Base-by-base conservation (phyloP, 345 rosid species). In the Salix brachista region DNA sequence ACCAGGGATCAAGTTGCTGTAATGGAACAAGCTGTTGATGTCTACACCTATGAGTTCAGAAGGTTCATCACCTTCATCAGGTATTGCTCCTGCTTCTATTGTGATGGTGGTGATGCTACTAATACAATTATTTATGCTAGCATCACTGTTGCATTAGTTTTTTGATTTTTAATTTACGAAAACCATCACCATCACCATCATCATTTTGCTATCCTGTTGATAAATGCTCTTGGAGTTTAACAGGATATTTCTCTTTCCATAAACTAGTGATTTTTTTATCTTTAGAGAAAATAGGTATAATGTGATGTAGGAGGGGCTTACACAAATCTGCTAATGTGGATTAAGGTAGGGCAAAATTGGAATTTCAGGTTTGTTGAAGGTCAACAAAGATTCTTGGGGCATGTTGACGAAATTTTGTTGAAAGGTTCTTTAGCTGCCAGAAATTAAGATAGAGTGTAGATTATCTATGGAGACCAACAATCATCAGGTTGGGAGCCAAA, bases 61-160 rank as follows among this genome's bases (percentile, higher is more conserved):
- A 93, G 94, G 86, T 93, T 90, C 73, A 83, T 90, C 79, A 83
- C 82, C 54, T 95, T 93, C 82, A 84, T 91, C 70, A 89, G 99
- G 99, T 93, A 86, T 74, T 73, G 64, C 83, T 75, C 72, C 56
- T 66, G 75, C 67, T 76, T 36, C 69, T 36, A 13, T 12, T 64
- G 28, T 30, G n/a, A 67, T 32, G n/a, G n/a, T 62, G 28, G 50
- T 2, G 23, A n/a, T 23, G 19, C 19, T 58, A 23, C 67, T 39
- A 3, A 25, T 56, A 56, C 36, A 52, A 54, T 56, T 26, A 62
- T n/a, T 39, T 61, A 10, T 9, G 25, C 39, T 37, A 23, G 41
- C 26, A 65, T 62, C 66, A 10, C 2, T 12, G 17, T 23, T 11
- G 13, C 13, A 2, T 42, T 42, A 41, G 13, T 41, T 42, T 42